Evolutionary conservation across 2,329 filamentous ascomycete species (phyloP).

Genomic region (Daldinia eschscholtzii): DNA sequence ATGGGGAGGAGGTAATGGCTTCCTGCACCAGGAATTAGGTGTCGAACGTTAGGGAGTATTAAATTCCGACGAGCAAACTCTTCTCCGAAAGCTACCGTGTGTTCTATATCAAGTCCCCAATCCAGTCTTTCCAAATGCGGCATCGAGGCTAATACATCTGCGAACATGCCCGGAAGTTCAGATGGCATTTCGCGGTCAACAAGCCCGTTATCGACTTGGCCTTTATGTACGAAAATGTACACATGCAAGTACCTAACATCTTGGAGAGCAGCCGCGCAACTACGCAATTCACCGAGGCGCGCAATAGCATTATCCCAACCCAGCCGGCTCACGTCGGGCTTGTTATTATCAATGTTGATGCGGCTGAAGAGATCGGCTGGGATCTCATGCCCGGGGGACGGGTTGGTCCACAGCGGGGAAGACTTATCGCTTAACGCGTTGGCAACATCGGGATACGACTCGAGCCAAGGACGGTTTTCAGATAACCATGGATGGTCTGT

Average conservation of each 20-base stretch:
- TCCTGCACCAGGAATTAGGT: neutral
- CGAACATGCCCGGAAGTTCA: neutral
- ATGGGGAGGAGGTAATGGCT: slow-evolving; percentile 12
- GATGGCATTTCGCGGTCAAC: neutral
- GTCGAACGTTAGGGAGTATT: slow-evolving; percentile 6
- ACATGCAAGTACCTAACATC: neutral
- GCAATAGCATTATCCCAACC: slow-evolving; percentile 4
- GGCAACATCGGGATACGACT: slow-evolving; percentile 11
- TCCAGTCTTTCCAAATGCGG: neutral
- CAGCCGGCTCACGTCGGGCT: neutral
- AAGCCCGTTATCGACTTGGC: neutral
- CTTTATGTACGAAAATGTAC: neutral
- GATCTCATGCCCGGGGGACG: neutral
- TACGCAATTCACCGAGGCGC: neutral
- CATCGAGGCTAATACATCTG: neutral
- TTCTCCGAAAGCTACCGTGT: slow-evolving; percentile 4
- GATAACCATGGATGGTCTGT: neutral
- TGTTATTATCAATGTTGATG: slow-evolving; percentile 4
- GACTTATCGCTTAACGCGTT: slow-evolving; percentile 2
- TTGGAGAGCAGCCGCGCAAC: neutral
- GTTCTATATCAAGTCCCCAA: neutral
- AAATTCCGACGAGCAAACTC: slow-evolving; percentile 1
- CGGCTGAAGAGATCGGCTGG: slow-evolving; percentile 10
- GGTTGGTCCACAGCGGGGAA: slow-evolving; percentile 7
- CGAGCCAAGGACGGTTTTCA: slow-evolving; percentile 1